Conservation (phyloP, 2,329 filamentous ascomycete species). For the Tolypocladium endophyticum region DNA sequence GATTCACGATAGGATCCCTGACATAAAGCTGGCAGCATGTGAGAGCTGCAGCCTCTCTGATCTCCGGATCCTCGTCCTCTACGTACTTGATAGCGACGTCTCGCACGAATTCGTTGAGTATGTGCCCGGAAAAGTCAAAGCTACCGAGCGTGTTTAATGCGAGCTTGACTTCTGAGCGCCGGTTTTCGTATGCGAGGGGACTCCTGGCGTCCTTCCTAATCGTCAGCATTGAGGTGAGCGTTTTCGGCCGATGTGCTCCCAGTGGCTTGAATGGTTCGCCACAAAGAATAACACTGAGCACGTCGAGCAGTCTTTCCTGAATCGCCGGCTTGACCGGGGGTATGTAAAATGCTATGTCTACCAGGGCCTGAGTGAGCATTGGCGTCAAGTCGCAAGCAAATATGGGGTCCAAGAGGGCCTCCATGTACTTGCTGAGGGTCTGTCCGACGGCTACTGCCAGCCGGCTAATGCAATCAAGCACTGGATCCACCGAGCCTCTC, state of each 20-base stretch:
- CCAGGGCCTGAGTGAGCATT: constrained; percentile 86
- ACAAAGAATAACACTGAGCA: constrained; percentile 87
- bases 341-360: constrained; percentile 98
- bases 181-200: constrained; percentile 63
- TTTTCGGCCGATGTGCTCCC: too few species aligned
- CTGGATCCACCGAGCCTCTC: constrained; percentile 58
- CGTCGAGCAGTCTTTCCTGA: constrained; percentile 85
- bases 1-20: too few species aligned
- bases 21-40: constrained; percentile 98
- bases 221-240: too few species aligned
- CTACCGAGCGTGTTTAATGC: constrained; percentile 93
- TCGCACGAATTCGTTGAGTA: constrained; percentile 94
- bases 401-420: constrained; percentile 86
- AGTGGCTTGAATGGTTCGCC: constrained; percentile 89
- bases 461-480: constrained; percentile 97
- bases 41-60: constrained; percentile 84
- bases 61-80: constrained; percentile 88
- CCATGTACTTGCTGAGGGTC: constrained; percentile 96
- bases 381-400: constrained; percentile 93
- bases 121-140: constrained; percentile 88
- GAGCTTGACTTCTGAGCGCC: constrained; percentile 80
- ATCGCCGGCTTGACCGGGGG: constrained; percentile 88
- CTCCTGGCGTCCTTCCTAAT: constrained; percentile 82
- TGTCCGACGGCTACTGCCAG: constrained; percentile 91
- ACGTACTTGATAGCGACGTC: constrained; percentile 98